phyloP scores from a whole-genome alignment of 2,329 filamentous ascomycete genomes.

The Cladosporium cucumerinum region DNA sequence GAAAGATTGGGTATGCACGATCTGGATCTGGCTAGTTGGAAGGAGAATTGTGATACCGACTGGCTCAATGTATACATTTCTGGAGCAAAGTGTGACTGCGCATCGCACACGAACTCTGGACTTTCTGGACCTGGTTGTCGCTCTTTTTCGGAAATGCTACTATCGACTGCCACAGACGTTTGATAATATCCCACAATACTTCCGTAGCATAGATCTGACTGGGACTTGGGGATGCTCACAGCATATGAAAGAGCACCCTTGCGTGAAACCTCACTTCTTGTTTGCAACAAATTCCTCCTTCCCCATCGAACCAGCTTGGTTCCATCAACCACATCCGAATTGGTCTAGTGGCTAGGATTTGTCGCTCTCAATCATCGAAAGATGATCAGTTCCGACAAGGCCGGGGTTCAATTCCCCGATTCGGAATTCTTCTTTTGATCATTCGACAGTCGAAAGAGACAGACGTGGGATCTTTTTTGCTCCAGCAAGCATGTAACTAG shows the following conservation, averaged over 20 bases:
- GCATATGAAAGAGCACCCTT: neutral
- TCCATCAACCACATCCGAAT: neutral
- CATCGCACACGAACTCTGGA: neutral
- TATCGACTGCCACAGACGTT: neutral
- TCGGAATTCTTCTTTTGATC: conserved; percentile 1
- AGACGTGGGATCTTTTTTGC: neutral
- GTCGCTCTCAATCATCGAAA: conserved; percentile 9
- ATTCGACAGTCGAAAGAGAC: neutral
- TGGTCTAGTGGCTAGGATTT: conserved; percentile 12
- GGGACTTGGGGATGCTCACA: neutral
- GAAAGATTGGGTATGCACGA: conserved; percentile 29
- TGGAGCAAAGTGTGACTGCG: neutral
- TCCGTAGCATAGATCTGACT: neutral
- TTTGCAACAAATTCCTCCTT: neutral
- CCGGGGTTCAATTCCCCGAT: conserved; percentile 10
- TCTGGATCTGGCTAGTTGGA: neutral
- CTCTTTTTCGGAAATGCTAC: neutral
- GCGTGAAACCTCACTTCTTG: neutral
- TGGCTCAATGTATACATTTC: neutral
- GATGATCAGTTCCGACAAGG: conserved; percentile 10
- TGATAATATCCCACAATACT: neutral
- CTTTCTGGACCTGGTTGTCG: neutral
- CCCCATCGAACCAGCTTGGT: neutral
- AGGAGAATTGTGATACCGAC: neutral
- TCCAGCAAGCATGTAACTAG: neutral